Base-by-base conservation (phyloP, 371 early-diverging fungal genomes). In the Umbelopsis sp. region DNA sequence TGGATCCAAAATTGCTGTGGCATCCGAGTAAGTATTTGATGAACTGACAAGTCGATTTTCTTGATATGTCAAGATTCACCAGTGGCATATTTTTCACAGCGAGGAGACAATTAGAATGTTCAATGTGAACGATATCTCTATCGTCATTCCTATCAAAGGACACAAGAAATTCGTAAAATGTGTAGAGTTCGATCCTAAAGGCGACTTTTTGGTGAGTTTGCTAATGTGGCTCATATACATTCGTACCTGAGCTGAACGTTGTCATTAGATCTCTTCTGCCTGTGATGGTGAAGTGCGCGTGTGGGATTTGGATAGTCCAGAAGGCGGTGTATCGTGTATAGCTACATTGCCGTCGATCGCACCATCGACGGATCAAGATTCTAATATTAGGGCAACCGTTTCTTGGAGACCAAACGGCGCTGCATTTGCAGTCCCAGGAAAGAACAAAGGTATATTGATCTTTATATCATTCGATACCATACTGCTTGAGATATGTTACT, bases 321-420 rank as follows among this genome's bases (percentile, higher is more conserved):
- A 74, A 14, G 78, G 80, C 2, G 75, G 65, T 10, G 85, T 87
- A 1, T 65, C 68, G 4, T 79, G 82, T 65, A 62, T 81, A 14
- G 67, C 84, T 74, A 70, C 57, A 57, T 44, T 75, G 38, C 52
- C 63, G 25, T 44, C 67, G 16, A 50, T 48, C n/a, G 51, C 63
- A 10, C 57, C 57, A 32, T 11, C 57, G 12, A 57, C 32, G 7
- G 69, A 70, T 24, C 72, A 20, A 50, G 66, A 46, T 41, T 72
- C 66, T 44, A 72, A 37, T 63, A 68, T 69, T 4, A 66, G 46
- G 45, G 62, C 72, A 2, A 82, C 75, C 2, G 72, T 89, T 0
- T 75, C 85, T 20, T 93, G 92, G 92, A 84, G 84, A 64, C 87
- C 89, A 5, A 76, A 75, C 63, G 83, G 83, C 10, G 70, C 76